Percentiles rank a stretch among this genome's conserved stretches.
Evolutionary conservation across 352 stramenopile species (phyloP).

Genomic region (Phytopythium aichiense): DNA sequence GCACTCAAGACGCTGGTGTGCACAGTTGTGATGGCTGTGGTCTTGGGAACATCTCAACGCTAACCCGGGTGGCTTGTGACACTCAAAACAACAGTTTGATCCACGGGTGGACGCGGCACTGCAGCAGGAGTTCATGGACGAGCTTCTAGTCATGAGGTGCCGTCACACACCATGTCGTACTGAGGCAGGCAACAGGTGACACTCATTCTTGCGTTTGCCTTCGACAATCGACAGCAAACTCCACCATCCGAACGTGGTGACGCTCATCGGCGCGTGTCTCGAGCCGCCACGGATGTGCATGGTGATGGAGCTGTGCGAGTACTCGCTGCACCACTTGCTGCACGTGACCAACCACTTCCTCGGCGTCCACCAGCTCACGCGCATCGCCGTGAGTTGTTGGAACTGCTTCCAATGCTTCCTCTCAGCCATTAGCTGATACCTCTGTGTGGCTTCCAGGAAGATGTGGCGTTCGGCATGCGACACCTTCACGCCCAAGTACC

Average conservation of each 20-base stretch:
- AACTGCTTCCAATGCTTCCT: not conserved
- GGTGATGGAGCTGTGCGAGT: conserved; percentile 75
- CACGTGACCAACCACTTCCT: conserved; percentile 49
- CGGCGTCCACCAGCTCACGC: conserved; percentile 45
- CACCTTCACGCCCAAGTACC: conserved; percentile 83
- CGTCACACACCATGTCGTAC: not conserved
- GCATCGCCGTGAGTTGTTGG: conserved; percentile 31
- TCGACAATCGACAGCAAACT: conserved; percentile 30
- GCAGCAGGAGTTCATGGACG: conserved; percentile 92
- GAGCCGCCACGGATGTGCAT: conserved; percentile 79
- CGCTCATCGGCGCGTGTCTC: conserved; percentile 66
- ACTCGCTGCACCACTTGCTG: conserved; percentile 62
- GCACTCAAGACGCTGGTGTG: conserved; percentile 88
- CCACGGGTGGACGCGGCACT: conserved; percentile 76
- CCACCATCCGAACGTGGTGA: conserved; percentile 71
- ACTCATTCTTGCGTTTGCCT: not conserved
- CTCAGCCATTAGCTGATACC: not conserved
- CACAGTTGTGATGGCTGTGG: conserved; percentile 21
- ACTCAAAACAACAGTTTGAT: conserved; percentile 56
- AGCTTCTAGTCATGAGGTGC: conserved; percentile 89
- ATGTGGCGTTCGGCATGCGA: conserved; percentile 80
- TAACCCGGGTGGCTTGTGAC: not conserved
- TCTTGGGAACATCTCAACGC: not conserved
- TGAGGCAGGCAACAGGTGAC: not conserved
- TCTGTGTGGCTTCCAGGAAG: conserved; percentile 24